Base-by-base conservation (phyloP, 108 stramenopile species). In the Nitzschia sp. region DNA sequence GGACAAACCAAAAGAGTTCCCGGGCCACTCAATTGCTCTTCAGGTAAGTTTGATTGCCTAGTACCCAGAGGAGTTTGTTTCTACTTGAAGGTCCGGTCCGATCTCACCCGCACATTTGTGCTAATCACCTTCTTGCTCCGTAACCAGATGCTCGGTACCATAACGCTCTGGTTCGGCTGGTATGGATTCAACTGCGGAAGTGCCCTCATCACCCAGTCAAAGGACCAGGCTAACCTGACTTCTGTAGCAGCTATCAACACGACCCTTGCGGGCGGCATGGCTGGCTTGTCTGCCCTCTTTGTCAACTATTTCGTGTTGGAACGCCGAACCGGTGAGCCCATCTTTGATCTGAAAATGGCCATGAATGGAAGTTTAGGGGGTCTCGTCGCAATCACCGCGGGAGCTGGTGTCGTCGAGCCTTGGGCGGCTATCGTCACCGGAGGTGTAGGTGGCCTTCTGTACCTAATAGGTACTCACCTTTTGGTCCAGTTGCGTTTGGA, bases 161-260 rank as follows among this genome's bases (percentile, higher is more conserved):
- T 83, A 31, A 79, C 93, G 69, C 88, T 98, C 3, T 96, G 95
- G 96, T 87, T 95, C 54, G 97, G 95, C 34, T 98, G 97, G 97
- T 95, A 95, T 65, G 95, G 95, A 25, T 97, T 97, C 93, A 97
- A 96, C 82, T 77, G 83, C 6, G 94, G 92, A 15, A 88, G 85
- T 31, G 91, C 93, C 23, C 79, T 93, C 15, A 51, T 64, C 13
- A 86, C 92, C 59, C 53, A 59, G 24, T 74, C 70, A 24, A 27
- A 26, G 6, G 66, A 63, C 6, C 46, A 36, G 5, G 86, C 72
- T 13, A 70, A 75, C 8, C 68, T 94, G 28, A 76, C 82, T 2
- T 89, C 91, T 0, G 68, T 93, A 13, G 77, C 71, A 3, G 95
- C 85, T 11, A 92, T 97, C 57, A 98, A 91, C 67, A 89, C 92